Base-by-base conservation (phyloP, 352 stramenopile genomes). In the Phytophthora ohioensis region DNA sequence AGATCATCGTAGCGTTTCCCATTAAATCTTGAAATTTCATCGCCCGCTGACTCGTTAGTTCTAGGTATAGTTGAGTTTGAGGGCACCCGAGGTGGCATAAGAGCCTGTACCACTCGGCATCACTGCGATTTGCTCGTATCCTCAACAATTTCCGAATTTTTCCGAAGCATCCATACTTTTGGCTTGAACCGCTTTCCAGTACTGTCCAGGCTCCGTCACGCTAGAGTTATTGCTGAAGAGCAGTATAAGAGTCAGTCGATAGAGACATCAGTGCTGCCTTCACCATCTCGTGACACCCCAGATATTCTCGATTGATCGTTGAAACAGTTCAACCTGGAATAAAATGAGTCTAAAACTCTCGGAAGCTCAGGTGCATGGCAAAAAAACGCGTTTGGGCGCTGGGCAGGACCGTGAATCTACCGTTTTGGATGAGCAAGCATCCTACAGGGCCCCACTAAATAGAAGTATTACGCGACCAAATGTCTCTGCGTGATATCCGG, bases 301-400 rank as follows among this genome's bases (percentile, higher is more conserved):
- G 35, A 75, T 78, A 12, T 71, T 79, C 46, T 92, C 82, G 32
- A 94, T 75, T 36, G 89, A 92, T 3, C 80, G 76, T 55, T 92
- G 81, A 51, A 94, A 94, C 21, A 90, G 71, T 46, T 92, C 84
- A 0, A 84, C 92, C 45, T 92, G 80, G 55, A 94, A 92, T 5
- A 94, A 71, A n/a, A 34, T 91, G 80, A 1, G 75, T 67, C 43
- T 73, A 91, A 53, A 91, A 91, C 11, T 92, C 84, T 15, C 87
- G 82, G 11, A 84, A 66, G 46, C 71, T 87, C 7, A 81, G 78
- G 41, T 91, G 75, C 71, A 89, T 81, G 3, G 56, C 66, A 15
- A 94, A 63, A 45, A 94, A 11, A 70, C 58, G 9, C 82, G 76
- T 38, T 80, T 62, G 11, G n/a, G 46, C 11, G 48, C 64, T 56